Conservation (phyloP, 2,329 filamentous ascomycete genomes). For the Pseudogymnoascus sp. region DNA sequence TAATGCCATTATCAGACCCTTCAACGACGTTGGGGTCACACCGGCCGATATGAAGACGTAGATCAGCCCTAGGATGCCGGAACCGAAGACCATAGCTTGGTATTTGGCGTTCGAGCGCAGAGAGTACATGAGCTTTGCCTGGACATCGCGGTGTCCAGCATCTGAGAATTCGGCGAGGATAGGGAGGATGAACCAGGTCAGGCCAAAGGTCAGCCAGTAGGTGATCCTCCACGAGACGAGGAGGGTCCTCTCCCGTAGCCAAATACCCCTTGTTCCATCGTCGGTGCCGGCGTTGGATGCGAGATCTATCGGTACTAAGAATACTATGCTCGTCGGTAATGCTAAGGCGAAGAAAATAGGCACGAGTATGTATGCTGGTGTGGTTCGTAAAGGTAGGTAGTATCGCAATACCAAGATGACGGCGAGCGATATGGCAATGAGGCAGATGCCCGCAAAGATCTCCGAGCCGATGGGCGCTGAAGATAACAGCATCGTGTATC, state of each 20-base stretch:
- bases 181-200: slow-evolving; percentile 93
- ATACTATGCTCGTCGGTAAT: slow-evolving; percentile 80
- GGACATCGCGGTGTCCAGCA: slow-evolving; percentile 82
- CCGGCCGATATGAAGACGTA: slow-evolving; percentile 79
- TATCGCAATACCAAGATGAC: slow-evolving; percentile 80
- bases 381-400: slow-evolving; percentile 84
- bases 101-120: slow-evolving; percentile 83
- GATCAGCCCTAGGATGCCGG: slow-evolving; percentile 62
- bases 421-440: slow-evolving; percentile 64
- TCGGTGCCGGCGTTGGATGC: slow-evolving; percentile 73
- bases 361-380: slow-evolving; percentile 79
- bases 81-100: slow-evolving; percentile 69
- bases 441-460: slow-evolving; percentile 65
- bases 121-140: slow-evolving; percentile 73
- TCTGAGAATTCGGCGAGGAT: slow-evolving; percentile 92
- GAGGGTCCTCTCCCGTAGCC: slow-evolving; percentile 71
- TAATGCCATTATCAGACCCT: slow-evolving; percentile 82
- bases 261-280: slow-evolving; percentile 70
- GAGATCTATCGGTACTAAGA: slow-evolving; percentile 92
- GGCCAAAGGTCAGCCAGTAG: slow-evolving; percentile 92
- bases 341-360: slow-evolving; percentile 95
- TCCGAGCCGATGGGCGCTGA: slow-evolving; percentile 66
- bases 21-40: slow-evolving; percentile 64
- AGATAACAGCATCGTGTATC: slow-evolving; percentile 2
- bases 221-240: slow-evolving; percentile 88